Evolutionary conservation across 164 flowering plant species (phyloP).

Genomic region (Vitis labrusca): DNA sequence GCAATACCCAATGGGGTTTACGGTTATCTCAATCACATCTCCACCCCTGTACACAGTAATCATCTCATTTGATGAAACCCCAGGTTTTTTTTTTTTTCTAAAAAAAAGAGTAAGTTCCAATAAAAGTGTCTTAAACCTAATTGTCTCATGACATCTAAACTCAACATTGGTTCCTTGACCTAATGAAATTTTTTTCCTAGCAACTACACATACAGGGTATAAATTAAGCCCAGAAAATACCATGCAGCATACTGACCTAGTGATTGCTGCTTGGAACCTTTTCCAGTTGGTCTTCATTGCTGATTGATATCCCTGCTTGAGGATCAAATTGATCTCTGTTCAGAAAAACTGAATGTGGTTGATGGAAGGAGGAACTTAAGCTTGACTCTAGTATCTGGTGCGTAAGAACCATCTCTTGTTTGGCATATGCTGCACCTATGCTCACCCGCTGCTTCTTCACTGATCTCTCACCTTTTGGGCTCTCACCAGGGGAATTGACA

Average conservation of each 20-base stretch:
- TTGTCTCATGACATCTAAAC: neutral
- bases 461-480: conserved; percentile 48
- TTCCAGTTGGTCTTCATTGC: conserved; percentile 30
- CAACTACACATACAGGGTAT: conserved; percentile 4
- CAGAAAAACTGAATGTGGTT: conserved; percentile 33
- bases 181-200: conserved; percentile 1
- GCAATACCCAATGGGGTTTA: no score
- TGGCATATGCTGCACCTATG: conserved; percentile 24
- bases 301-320: conserved; percentile 16
- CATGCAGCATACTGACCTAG: conserved; percentile 12
- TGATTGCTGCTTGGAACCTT: conserved; percentile 25
- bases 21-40: neutral
- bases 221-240: neutral
- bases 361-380: conserved; percentile 41
- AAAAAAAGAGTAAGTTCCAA: neutral
- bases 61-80: neutral
- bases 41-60: neutral
- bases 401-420: conserved; percentile 45
- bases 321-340: conserved; percentile 36
- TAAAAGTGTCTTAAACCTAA: neutral
- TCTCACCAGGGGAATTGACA: conserved; percentile 33
- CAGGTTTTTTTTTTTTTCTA: neutral
- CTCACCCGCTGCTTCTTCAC: conserved; percentile 46
- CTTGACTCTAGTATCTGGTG: conserved; percentile 81
- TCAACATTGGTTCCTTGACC: neutral